phyloP scores from a whole-genome alignment of 2,329 filamentous ascomycete species.

The Aspergillus sp. region DNA sequence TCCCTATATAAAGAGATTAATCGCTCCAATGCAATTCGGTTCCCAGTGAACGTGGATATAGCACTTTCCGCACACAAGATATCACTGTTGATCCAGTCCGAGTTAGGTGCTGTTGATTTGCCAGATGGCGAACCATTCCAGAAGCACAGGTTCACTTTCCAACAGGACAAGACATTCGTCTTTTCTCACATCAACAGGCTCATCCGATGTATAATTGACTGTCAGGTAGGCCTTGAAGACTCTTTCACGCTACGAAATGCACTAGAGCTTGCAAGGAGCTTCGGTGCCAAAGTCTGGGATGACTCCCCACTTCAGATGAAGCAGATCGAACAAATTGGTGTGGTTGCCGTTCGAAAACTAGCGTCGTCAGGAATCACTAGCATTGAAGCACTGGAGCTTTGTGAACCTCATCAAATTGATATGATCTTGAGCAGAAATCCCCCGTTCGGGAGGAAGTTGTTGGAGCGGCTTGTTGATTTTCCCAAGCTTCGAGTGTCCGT shows the following conservation, averaged over 20 bases:
- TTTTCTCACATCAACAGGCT: slow-evolving; percentile 70
- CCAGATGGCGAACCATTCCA: slow-evolving; percentile 60
- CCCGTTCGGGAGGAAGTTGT: slow-evolving; percentile 73
- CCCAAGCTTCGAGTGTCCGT: slow-evolving; percentile 64
- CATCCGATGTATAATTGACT: slow-evolving; percentile 75
- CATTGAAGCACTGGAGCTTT: slow-evolving; percentile 67
- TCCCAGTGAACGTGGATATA: slow-evolving; percentile 69
- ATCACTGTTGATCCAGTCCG: slow-evolving; percentile 73
- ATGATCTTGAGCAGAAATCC: slow-evolving; percentile 75
- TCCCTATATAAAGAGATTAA: slow-evolving; percentile 71
- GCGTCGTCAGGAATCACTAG: slow-evolving; percentile 68
- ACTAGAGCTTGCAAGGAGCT: slow-evolving; percentile 74
- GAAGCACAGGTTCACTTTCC: slow-evolving; percentile 59
- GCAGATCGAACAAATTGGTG: slow-evolving; percentile 77
- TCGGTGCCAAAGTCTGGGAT: slow-evolving; percentile 80
- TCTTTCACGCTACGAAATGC: slow-evolving; percentile 67
- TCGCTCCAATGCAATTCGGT: slow-evolving; percentile 66
- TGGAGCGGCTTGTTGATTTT: slow-evolving; percentile 67
- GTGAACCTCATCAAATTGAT: slow-evolving; percentile 74
- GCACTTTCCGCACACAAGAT: slow-evolving; percentile 71
- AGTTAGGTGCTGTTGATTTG: slow-evolving; percentile 67
- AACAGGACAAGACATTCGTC: slow-evolving; percentile 62
- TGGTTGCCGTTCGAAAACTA: slow-evolving; percentile 73
- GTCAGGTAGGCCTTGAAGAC: slow-evolving; percentile 64
- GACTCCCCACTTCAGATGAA: slow-evolving; percentile 76